Base-by-base conservation (phyloP, 345 rosid species). In the Brassica cretica region DNA sequence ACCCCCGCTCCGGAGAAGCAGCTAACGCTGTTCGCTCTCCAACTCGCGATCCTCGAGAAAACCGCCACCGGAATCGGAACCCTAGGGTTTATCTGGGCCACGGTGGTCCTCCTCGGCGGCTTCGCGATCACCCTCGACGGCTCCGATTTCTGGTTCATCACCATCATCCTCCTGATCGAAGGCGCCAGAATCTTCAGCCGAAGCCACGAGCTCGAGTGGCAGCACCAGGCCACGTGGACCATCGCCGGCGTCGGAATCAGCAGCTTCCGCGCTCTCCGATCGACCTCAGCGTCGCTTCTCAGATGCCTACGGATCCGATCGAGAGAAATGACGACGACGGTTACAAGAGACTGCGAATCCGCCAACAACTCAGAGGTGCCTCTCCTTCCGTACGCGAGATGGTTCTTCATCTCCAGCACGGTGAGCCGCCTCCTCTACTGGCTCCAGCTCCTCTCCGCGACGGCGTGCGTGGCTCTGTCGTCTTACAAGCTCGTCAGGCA, bases 181-280 rank as follows among this genome's bases (percentile, higher is more conserved):
- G 93, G 98, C 12, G 83, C 98, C 0, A 66, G 96, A 21, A 94
- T 91, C 32, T 94, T 89, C 83, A 89, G 98, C 85, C 81, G 97
- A 66, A 92, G 97, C 69, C 97, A 88, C 35, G 97, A 94, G 84
- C 93, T 94, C 2, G 98, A 94, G 77, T 94, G 96, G 97, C 98
- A 94, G 70, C 94, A 90, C 64, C 96, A 94, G 39, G 92, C 92
- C 14, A 92, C 98, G 2, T 90, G 96, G 98, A 84, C 97, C 1
- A 72, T 90, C 2, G 27, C 96, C 1, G 91, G 84, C 58, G 90
- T 85, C 0, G 94, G 97, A n/a, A 84, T 88, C 53, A 88, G 73
- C 76, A 91, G 97, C 82, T 94, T 94, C 70, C 82, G 90, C 0
- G 93, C 87, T 0, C 39, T 94, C 53, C 86, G 81, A 44, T 84